Base-by-base conservation (phyloP, 129 eudicot genomes). In the Rutidosis leptorrhynchoides region DNA sequence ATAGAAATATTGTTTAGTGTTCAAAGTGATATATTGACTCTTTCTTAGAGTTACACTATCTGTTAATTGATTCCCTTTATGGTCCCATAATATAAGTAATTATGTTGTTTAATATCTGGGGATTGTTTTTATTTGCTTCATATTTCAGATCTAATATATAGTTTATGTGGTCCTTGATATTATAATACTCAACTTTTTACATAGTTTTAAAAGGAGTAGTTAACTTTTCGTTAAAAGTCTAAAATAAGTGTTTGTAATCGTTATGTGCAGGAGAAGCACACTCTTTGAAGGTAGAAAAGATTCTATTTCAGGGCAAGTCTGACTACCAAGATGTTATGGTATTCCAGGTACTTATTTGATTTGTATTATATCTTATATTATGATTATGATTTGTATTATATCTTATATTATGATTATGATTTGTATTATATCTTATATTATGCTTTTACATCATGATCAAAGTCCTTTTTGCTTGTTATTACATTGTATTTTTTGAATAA, bases 251-350 rank as follows among this genome's bases (percentile, higher is more conserved):
- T n/a, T n/a, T n/a, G n/a, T n/a, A n/a, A n/a, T n/a, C n/a, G n/a
- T n/a, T n/a, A n/a, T n/a, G 27, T 80, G 74, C 86, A 93, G 98
- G 98, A 37, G 98, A 93, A 77, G 96, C 98, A 58, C 96, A 85
- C 77, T 93, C 98, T 5, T 77, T 92, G 81, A 92, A 87, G 79
- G 95, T 92, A 55, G 98, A 92, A 60, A 85, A 92, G 81, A 70
- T 88, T 73, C 80, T 92, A 68, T 88, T 92, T 68, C 88, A 88
- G 59, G 98, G 87, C 43, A 88, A 85, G 62, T 92, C 98, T 9
- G 89, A 86, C 64, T 92, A 85, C 87, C 98, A 92, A 77, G 73
- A 93, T 74, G 98, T 93, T 65, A 76, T 93, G 88, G 98, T 93
- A 54, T 93, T 93, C 65, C 92, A 88, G 98, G 98, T 93, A 71